Evolutionary conservation across 2,329 filamentous ascomycete species (phyloP), one percentile per base, ranked within the genome.

Genomic region (Teratosphaeria destructans): DNA sequence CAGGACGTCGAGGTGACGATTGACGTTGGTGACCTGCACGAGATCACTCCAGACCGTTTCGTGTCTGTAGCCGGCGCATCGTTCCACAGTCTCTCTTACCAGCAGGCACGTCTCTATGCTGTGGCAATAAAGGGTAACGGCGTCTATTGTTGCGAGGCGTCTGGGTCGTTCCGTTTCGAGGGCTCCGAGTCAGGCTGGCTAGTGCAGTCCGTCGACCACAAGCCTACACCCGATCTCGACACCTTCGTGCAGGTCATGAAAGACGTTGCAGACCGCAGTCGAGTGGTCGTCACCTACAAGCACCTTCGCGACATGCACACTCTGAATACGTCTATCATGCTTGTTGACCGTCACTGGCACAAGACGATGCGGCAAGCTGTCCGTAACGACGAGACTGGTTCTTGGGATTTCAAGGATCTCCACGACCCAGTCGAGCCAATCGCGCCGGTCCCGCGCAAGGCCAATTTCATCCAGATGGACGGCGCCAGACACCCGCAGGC

Each of bases 71-170:
- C 92, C 52, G 95, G 94, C 23, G 94, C 87, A 27, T 93, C 91
- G 61, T 97, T 99, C 79, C 95, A 99, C 76, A 85, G 95, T 71
- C 79, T 99, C 19, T 99, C 95, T 0, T 99, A 99, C 73, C 94
- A 99, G 72, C 92, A 97, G 75, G 91, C 94, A n/a, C 86, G 94
- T 10, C 82, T 96, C 4, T 97, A 96, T 72, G 93, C 92, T 37
- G 92, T 99, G 60, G 86, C 92, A 10, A 88, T 91, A 67, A 87
- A 91, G 72, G 71, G 74, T 57, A 70, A 75, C 52, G 94, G 94
- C 37, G 91, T 99, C 19, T 99, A 90, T 71, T 88, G 97, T 61
- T 97, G 92, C 70, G 94, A 99, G 75, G 90, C 93, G 5, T 88
- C 90, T 2, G 94, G 94, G 2, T 96, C 94, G 0, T 99, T 97